These are phyloP conservation scores for Lyophyllum semitale DNA, from an alignment of 768 basidiomycete species.

Conservation along the genomic window DNA sequence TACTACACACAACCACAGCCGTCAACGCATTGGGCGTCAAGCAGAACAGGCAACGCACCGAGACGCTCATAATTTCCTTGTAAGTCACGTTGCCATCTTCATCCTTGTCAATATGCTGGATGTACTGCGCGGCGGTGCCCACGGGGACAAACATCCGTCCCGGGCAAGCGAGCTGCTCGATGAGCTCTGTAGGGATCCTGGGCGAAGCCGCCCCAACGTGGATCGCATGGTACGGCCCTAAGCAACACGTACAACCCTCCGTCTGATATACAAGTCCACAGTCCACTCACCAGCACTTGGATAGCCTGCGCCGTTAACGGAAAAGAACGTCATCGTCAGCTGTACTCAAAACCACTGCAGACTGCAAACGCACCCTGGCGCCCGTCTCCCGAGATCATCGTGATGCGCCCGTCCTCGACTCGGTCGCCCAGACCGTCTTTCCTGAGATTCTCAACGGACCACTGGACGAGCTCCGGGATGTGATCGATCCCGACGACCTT, in stretches of 20 bases:
- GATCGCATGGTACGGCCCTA: conserved; percentile 79
- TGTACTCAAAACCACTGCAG: background rate
- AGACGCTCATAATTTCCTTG: conserved; percentile 77
- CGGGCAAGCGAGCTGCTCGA: conserved; percentile 76
- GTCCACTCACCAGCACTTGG: conserved; percentile 30
- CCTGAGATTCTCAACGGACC: conserved; percentile 68
- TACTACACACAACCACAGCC: conserved; percentile 42
- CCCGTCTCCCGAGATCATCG: conserved; percentile 78
- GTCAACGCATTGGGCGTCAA: background rate
- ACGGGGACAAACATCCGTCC: conserved; percentile 94
- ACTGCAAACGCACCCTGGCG: conserved; percentile 52
- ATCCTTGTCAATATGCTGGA: conserved; percentile 83
- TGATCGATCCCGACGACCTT: conserved; percentile 92
- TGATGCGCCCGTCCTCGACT: conserved; percentile 55
- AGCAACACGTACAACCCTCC: background rate
- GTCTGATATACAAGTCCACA: background rate
- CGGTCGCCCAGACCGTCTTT: conserved; percentile 62
- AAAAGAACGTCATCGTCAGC: no score
- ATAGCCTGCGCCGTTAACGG: conserved; percentile 36
- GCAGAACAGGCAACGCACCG: conserved; percentile 48
- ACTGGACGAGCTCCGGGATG: conserved; percentile 72
- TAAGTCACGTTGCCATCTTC: conserved; percentile 62
- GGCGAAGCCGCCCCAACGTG: conserved; percentile 95
- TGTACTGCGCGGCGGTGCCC: conserved; percentile 58
- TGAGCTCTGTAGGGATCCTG: conserved; percentile 62